Conservation (phyloP, 2,329 filamentous ascomycete genomes). For the Fusarium palustre region DNA sequence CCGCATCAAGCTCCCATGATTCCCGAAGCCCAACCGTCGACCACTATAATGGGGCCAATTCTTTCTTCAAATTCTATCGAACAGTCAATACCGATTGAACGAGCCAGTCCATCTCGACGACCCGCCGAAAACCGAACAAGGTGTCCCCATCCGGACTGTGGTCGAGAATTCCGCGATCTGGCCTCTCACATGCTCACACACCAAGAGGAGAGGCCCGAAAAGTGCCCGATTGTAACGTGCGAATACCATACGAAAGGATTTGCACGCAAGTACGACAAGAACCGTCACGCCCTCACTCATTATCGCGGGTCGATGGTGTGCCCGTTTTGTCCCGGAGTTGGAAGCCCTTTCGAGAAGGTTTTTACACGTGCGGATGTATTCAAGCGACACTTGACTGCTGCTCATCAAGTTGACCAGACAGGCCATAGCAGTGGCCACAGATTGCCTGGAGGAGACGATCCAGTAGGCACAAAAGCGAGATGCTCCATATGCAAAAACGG, state of each 20-base stretch:
- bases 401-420: conserved; percentile 94
- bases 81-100: conserved; percentile 44
- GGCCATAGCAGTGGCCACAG: conserved; percentile 82
- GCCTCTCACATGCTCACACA: conserved; percentile 97
- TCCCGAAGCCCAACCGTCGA: conserved; percentile 28
- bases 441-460: conserved; percentile 34
- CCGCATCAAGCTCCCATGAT: conserved; percentile 27
- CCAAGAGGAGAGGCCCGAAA: conserved; percentile 91
- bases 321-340: conserved; percentile 91
- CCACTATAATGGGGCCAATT: conserved; percentile 27
- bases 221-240: conserved; percentile 93
- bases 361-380: conserved; percentile 98
- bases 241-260: conserved; percentile 96
- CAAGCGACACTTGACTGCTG: conserved; percentile 92
- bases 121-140: conserved; percentile 59
- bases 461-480: conserved; percentile 72
- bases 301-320: conserved; percentile 99
- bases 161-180: conserved; percentile 71
- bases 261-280: conserved; percentile 97
- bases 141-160: conserved; percentile 69
- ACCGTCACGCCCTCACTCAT: conserved; percentile 93
- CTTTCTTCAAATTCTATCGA: conserved; percentile 38
- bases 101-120: conserved; percentile 49
- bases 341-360: conserved; percentile 89
- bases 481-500: conserved; percentile 88